These are phyloP conservation scores for Mangifera indica DNA, from an alignment of 345 rosid species.

Conservation along the genomic window DNA sequence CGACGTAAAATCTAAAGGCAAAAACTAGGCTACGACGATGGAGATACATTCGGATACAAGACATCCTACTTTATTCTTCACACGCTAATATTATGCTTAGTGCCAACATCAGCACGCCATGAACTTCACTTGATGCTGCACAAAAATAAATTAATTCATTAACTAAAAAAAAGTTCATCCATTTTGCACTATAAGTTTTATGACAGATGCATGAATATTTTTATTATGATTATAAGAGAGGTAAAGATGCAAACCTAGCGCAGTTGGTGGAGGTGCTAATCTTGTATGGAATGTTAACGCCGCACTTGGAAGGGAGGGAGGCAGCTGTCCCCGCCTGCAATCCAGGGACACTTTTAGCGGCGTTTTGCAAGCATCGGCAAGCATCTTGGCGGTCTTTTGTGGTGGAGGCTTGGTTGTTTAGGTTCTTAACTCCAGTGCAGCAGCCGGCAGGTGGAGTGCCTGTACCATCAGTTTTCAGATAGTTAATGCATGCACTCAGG, in stretches of 20 bases:
- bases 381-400: conserved; percentile 51
- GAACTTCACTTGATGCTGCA: conserved; percentile 17
- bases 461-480: conserved; percentile 23
- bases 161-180: too few species aligned
- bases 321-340: conserved; percentile 27
- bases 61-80: too few species aligned
- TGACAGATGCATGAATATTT: neutral
- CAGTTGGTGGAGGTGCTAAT: conserved; percentile 53
- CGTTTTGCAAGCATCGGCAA: conserved; percentile 44
- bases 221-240: too few species aligned
- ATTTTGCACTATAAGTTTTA: neutral
- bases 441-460: conserved; percentile 14
- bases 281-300: conserved; percentile 50
- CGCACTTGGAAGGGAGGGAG: conserved; percentile 43
- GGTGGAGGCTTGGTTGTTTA: conserved; percentile 37
- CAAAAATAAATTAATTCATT: neutral
- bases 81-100: too few species aligned
- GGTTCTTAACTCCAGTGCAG: conserved; percentile 42
- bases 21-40: too few species aligned
- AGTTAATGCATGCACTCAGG: conserved; percentile 33
- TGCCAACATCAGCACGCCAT: neutral
- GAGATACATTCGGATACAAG: too few species aligned
- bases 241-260: conserved; percentile 29
- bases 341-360: conserved; percentile 13
- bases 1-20: too few species aligned